Conservation (phyloP, 345 rosid species). For the Eucalyptus brandiana region DNA sequence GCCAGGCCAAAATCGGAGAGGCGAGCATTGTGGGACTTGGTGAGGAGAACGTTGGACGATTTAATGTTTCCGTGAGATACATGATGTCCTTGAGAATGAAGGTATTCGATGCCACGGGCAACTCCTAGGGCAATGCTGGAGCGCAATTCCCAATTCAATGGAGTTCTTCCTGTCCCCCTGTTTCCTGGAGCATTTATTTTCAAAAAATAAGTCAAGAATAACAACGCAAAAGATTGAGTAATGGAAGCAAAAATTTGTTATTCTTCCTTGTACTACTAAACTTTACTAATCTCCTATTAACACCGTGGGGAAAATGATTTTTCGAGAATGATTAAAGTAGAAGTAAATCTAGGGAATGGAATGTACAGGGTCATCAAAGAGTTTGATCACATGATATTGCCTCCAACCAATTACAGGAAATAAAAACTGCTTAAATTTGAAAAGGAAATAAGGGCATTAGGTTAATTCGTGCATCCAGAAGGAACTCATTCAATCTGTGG, state of each 20-base stretch:
- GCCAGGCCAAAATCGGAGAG: constrained; percentile 89
- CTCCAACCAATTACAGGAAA: not conserved
- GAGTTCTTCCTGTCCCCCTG: constrained; percentile 83
- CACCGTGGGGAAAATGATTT: not conserved
- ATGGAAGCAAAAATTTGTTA: not conserved
- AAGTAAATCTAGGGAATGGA: not conserved
- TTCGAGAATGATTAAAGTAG: not conserved
- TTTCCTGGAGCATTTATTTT: constrained; percentile 43
- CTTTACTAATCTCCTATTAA: not conserved
- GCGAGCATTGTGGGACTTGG: constrained; percentile 63
- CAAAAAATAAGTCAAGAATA: not conserved
- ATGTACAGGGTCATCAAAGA: not conserved
- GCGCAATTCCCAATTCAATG: constrained; percentile 78
- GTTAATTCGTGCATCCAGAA: not conserved
- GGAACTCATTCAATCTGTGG: not conserved
- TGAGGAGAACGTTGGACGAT: constrained; percentile 81
- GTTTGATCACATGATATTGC: not conserved
- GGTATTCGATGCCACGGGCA: constrained; percentile 74
- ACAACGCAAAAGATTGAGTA: not conserved
- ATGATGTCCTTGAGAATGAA: constrained; percentile 76
- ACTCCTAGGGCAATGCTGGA: constrained; percentile 76
- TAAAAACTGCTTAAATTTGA: not conserved
- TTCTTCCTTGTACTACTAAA: not conserved
- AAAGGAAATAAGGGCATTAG: not conserved
- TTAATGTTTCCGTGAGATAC: constrained; percentile 89